phyloP scores from a whole-genome alignment of 768 basidiomycete genomes.

The Boletus pseudo-olivaceus region DNA sequence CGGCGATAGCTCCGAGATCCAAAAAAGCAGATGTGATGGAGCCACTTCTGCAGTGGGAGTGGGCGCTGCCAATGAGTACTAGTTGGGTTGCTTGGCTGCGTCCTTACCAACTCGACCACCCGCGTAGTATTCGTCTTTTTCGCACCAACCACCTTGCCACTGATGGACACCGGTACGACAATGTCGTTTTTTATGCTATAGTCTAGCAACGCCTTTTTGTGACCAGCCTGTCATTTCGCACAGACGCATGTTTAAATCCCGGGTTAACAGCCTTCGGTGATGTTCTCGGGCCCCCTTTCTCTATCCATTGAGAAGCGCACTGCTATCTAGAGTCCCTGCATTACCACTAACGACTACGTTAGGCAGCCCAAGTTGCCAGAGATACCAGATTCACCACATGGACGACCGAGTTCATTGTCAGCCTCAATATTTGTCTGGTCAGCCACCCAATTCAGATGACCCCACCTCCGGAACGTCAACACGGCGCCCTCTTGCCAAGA shows the following conservation, averaged over 20 bases:
- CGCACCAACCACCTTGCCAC: not conserved
- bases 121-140: not conserved
- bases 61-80: not conserved
- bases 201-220: not conserved
- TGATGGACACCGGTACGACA: not conserved
- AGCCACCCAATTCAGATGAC: not conserved
- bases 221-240: not conserved
- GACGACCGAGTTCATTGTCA: slow-evolving; percentile 3
- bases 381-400: not conserved
- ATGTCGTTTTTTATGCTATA: not conserved
- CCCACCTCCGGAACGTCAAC: not conserved
- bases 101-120: not conserved
- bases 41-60: not conserved
- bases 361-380: not conserved
- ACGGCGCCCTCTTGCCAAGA: not conserved
- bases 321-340: no score
- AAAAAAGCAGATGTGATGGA: not conserved
- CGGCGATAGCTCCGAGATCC: not conserved
- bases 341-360: not conserved
- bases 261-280: not conserved
- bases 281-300: not conserved
- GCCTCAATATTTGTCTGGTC: slow-evolving; percentile 10
- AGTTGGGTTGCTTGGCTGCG: not conserved
- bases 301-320: no score
- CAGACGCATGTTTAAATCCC: not conserved